phyloP scores from a whole-genome alignment of 2,329 filamentous ascomycete species.

The Tolypocladium endophyticum region DNA sequence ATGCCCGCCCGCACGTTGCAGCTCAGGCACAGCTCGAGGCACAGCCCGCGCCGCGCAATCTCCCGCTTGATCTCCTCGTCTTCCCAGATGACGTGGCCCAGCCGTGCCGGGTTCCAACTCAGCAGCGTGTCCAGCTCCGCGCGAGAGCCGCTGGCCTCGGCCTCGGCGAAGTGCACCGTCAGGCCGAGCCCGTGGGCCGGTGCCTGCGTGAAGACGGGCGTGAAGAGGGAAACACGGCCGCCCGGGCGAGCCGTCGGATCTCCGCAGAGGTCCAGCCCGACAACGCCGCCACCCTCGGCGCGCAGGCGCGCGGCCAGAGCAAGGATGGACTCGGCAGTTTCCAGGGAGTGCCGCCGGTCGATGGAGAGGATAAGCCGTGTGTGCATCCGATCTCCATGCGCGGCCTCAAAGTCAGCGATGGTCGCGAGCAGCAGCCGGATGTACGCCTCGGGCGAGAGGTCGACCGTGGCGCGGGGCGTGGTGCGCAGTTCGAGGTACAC shows the following conservation, averaged over 20 bases:
- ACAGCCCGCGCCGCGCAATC: constrained; percentile 42
- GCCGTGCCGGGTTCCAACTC: constrained; percentile 52
- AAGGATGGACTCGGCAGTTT: constrained; percentile 53
- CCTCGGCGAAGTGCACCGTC: constrained; percentile 73
- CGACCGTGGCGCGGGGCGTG: constrained; percentile 56
- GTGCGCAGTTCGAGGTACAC: constrained; percentile 72
- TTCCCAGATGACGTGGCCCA: constrained; percentile 74
- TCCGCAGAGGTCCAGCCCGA: constrained; percentile 71
- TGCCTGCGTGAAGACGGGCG: constrained; percentile 47
- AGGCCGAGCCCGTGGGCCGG: constrained; percentile 44
- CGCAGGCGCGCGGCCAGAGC: constrained; percentile 42
- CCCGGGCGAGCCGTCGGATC: constrained; percentile 45
- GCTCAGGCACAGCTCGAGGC: constrained; percentile 67
- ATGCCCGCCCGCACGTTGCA: constrained; percentile 73
- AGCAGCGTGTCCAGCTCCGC: constrained; percentile 56
- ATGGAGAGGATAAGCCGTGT: constrained; percentile 63
- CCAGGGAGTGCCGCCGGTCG: constrained; percentile 52
- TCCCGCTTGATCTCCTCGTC: constrained; percentile 46
- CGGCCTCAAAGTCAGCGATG: constrained; percentile 41
- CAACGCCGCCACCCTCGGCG: constrained; percentile 40
- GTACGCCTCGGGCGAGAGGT: constrained; percentile 53
- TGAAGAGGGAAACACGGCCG: constrained; percentile 51
- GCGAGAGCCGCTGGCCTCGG: constrained; percentile 41
- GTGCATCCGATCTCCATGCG: constrained; percentile 33
- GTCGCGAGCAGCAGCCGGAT: constrained; percentile 53